These are phyloP conservation scores for Epichloe brachyelytri DNA, from an alignment of 2,329 filamentous ascomycete species.

Conservation along the genomic window DNA sequence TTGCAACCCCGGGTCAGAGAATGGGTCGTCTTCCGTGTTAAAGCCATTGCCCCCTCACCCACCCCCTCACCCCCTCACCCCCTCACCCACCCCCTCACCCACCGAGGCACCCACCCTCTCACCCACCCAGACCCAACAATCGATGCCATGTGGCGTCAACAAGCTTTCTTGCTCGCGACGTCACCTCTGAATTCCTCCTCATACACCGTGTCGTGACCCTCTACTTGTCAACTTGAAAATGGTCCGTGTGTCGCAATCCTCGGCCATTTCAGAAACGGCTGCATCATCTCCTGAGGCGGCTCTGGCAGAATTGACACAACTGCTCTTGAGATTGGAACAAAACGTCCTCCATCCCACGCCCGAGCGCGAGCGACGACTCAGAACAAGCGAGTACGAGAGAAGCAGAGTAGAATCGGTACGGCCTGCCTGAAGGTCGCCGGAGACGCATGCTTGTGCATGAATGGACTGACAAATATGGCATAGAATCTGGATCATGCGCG, in stretches of 20 bases:
- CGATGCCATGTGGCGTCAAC: not conserved
- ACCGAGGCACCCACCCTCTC: no score
- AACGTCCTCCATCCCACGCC: slow-evolving; percentile 49
- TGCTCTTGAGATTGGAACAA: slow-evolving; percentile 53
- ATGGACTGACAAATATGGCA: not conserved
- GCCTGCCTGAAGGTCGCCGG: slow-evolving; percentile 14
- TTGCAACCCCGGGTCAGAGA: no score
- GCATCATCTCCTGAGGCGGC: slow-evolving; percentile 15
- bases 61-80: no score
- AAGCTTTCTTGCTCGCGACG: not conserved
- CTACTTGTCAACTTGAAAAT: not conserved
- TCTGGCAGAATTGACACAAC: slow-evolving; percentile 42
- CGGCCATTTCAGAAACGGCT: not conserved
- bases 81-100: no score
- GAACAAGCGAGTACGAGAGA: slow-evolving; percentile 53
- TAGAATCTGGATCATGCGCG: slow-evolving; percentile 64
- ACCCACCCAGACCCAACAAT: not conserved
- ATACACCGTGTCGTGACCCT: not conserved
- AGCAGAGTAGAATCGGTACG: slow-evolving; percentile 28
- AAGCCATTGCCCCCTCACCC: no score
- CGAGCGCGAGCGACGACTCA: slow-evolving; percentile 43
- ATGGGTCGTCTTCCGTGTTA: no score
- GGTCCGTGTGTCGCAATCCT: not conserved
- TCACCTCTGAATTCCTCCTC: not conserved
- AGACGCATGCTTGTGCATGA: not conserved